Evolutionary conservation across 164 flowering plant genomes (phyloP).

Genomic region (Stephania yunnanensis): DNA sequence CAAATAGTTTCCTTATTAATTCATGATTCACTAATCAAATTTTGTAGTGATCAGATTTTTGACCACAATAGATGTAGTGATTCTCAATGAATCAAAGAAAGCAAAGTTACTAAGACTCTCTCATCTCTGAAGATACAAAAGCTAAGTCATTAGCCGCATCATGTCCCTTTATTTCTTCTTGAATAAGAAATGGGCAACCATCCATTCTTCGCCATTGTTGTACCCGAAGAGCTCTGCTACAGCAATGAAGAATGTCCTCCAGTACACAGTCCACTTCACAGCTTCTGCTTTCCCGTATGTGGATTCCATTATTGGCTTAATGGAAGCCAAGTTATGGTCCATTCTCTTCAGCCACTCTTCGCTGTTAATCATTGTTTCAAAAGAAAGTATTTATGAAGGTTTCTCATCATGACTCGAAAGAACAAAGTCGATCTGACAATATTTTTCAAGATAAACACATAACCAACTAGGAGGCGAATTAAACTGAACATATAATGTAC

Average conservation of each 20-base stretch:
- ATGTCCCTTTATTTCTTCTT: conserved; percentile 41
- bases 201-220: conserved; percentile 90
- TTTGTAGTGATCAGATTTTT: too few species aligned
- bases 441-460: background rate
- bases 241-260: conserved; percentile 85
- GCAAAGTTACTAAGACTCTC: too few species aligned
- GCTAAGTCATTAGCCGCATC: background rate
- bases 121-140: too few species aligned
- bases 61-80: too few species aligned
- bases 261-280: conserved; percentile 77
- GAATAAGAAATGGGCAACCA: conserved; percentile 78
- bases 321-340: conserved; percentile 51
- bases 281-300: conserved; percentile 81
- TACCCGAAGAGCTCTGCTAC: conserved; percentile 87
- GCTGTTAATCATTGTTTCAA: conserved; percentile 31
- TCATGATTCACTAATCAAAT: too few species aligned
- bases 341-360: conserved; percentile 90
- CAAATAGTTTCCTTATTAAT: too few species aligned
- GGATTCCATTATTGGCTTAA: conserved; percentile 71
- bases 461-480: background rate
- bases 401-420: background rate
- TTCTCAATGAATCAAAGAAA: too few species aligned
- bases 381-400: background rate
- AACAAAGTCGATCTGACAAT: background rate
- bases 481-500: conserved; percentile 19